Evolutionary conservation across 1,284 basidiomycete genomes (phyloP).

Genomic region (Bondarzewia mesenterica): DNA sequence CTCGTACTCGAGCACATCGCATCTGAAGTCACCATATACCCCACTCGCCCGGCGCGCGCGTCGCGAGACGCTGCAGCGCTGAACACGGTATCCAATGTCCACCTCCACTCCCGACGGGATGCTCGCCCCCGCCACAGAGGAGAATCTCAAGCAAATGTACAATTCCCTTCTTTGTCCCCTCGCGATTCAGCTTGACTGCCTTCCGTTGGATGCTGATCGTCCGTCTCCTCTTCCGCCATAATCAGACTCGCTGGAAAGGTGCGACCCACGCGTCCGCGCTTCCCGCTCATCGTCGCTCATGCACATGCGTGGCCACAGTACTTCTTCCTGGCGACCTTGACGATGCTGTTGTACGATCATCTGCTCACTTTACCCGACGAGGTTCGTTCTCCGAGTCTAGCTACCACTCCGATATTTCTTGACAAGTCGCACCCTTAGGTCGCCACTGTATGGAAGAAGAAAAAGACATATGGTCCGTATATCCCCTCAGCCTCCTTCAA

Average conservation of each 20-base stretch:
- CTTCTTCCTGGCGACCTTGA: constrained; percentile 11
- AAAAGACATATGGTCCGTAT: constrained; percentile 11
- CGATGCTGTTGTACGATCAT: constrained; percentile 12
- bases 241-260: constrained; percentile 11
- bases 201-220: background rate
- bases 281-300: background rate
- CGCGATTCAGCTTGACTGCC: too few relatives aligned
- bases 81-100: too few relatives aligned
- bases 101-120: too few relatives aligned
- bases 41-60: too few relatives aligned
- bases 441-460: constrained; percentile 13
- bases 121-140: background rate
- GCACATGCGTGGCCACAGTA: constrained; percentile 5
- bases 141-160: constrained; percentile 11
- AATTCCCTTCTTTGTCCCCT: background rate
- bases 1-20: too few relatives aligned
- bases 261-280: background rate
- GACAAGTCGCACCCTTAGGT: constrained; percentile 2
- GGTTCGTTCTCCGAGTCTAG: constrained; percentile 3
- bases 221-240: background rate
- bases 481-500: background rate
- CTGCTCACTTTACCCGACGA: constrained; percentile 9
- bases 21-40: too few relatives aligned
- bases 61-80: too few relatives aligned
- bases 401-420: background rate